These are phyloP conservation scores for Usnea hakonensis DNA, from an alignment of 495 filamentous ascomycete species.

Conservation along the genomic window DNA sequence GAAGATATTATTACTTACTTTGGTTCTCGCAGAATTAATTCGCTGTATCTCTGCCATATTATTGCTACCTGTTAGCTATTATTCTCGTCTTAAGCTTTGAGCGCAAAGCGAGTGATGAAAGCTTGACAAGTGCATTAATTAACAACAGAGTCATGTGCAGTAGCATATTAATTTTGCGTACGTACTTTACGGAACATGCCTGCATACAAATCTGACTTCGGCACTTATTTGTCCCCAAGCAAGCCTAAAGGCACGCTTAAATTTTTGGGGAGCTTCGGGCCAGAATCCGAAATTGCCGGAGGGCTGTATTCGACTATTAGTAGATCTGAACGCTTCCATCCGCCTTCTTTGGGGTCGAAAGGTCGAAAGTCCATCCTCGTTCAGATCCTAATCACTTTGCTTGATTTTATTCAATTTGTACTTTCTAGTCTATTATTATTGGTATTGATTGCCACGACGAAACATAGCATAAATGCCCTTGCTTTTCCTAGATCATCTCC, in stretches of 20 bases:
- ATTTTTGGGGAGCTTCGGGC: conserved; percentile 2
- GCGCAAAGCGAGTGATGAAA: not conserved
- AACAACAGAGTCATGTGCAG: not conserved
- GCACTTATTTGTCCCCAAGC: not conserved
- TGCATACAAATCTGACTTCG: not conserved
- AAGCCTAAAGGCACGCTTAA: not conserved
- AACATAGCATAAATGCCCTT: too few species aligned
- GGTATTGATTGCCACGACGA: too few species aligned
- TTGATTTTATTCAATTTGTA: too few species aligned
- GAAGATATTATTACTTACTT: too few species aligned
- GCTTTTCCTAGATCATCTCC: too few species aligned
- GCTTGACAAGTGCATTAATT: not conserved
- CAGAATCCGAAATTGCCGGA: conserved; percentile 12
- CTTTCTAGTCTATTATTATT: too few species aligned
- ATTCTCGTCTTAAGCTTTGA: not conserved
- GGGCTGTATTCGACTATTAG: not conserved
- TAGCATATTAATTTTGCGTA: too few species aligned
- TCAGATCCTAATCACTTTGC: not conserved
- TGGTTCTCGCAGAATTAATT: not conserved
- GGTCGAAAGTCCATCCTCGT: not conserved
- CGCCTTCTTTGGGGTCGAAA: conserved; percentile 8
- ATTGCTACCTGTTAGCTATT: not conserved
- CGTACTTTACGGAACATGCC: not conserved
- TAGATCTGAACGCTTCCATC: conserved; percentile 11
- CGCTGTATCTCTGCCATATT: too few species aligned